phyloP scores from a whole-genome alignment of 495 filamentous ascomycete genomes.

The Monascus purpureus region DNA sequence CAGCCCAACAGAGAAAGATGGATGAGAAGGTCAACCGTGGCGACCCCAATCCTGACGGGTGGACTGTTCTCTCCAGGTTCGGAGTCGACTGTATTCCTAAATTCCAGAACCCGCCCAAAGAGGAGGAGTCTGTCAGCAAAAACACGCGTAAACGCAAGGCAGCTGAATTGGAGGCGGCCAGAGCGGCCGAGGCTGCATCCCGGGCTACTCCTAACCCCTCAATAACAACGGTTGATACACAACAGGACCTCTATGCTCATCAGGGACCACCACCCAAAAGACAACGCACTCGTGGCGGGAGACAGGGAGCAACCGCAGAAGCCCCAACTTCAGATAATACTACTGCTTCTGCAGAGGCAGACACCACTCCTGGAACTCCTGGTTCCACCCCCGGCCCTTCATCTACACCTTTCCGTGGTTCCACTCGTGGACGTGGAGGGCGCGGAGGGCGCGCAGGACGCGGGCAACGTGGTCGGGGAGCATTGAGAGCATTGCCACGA shows the following conservation, averaged over 20 bases:
- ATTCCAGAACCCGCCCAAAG: constrained; percentile 32
- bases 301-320: background rate
- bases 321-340: constrained; percentile 2
- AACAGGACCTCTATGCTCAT: constrained; percentile 12
- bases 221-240: constrained; percentile 13
- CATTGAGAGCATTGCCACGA: constrained; percentile 14
- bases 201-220: background rate
- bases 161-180: constrained; percentile 21
- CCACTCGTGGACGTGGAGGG: constrained; percentile 33
- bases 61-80: constrained; percentile 17
- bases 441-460: constrained; percentile 42
- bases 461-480: constrained; percentile 18
- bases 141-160: constrained; percentile 32
- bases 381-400: constrained; percentile 3
- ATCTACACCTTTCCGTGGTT: constrained; percentile 8
- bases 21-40: constrained; percentile 16
- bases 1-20: constrained; percentile 28
- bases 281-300: constrained; percentile 18
- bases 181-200: constrained; percentile 10
- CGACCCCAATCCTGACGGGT: constrained; percentile 27
- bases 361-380: constrained; percentile 5
- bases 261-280: constrained; percentile 13
- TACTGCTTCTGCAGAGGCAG: constrained; percentile 12
- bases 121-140: constrained; percentile 40
- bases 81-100: constrained; percentile 22